Conservation (phyloP, 768 basidiomycete genomes). For the Lentinula guzmanii region DNA sequence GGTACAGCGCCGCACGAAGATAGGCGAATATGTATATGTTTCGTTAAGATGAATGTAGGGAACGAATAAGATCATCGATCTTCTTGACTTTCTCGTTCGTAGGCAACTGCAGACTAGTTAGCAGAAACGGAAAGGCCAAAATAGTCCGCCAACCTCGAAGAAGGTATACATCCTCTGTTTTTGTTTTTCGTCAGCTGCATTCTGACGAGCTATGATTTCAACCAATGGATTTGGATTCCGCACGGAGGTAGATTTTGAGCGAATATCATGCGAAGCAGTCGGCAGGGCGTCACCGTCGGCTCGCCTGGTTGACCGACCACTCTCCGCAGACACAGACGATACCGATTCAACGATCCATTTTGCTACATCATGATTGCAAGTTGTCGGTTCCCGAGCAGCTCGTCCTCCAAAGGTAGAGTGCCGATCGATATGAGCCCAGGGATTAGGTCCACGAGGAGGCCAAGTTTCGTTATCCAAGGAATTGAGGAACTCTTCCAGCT, state of each 20-base stretch:
- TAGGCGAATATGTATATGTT: neutral
- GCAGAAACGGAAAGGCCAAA: neutral
- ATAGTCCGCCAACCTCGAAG: constrained; percentile 32
- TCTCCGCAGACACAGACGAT: neutral
- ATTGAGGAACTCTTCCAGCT: constrained; percentile 41
- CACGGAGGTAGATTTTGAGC: neutral
- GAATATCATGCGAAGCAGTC: neutral
- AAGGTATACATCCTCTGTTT: constrained; percentile 44
- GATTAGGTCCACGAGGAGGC: constrained; percentile 7
- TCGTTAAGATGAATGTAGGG: constrained; percentile 9
- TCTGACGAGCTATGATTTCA: constrained; percentile 37
- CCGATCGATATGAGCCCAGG: neutral
- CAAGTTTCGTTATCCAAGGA: constrained; percentile 28
- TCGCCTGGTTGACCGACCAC: neutral
- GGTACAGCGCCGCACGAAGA: neutral
- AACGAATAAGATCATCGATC: constrained; percentile 42
- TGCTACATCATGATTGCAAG: neutral
- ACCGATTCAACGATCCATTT: neutral
- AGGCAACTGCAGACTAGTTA: constrained; percentile 34
- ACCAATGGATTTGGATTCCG: constrained; percentile 28
- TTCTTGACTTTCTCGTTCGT: constrained; percentile 47
- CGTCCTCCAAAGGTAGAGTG: neutral
- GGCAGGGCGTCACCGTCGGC: neutral
- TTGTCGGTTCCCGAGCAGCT: neutral
- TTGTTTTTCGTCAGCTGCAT: constrained; percentile 30